Base-by-base conservation (phyloP, 164 flowering plant genomes). In the Magnolia officinalis region DNA sequence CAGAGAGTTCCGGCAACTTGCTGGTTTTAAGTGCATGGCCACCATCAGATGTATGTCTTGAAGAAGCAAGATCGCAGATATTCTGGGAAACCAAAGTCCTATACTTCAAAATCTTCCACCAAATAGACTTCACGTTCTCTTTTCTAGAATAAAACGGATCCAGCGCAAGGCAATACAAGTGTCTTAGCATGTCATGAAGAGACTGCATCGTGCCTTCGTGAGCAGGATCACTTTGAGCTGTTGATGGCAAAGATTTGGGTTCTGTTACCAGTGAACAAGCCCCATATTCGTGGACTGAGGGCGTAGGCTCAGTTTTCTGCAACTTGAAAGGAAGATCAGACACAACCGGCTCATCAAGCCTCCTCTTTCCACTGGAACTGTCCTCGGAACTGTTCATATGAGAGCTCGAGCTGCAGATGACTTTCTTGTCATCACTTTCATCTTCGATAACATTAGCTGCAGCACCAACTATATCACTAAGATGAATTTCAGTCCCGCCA, bases 101-200 rank as follows among this genome's bases (percentile, higher is more conserved):
- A 59, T 26, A 80, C 63, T 29, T 80, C 72, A 80, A 74, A 37
- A 80, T 63, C 45, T 67, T 73, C 66, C 31, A 71, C n/a, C 67
- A 70, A 51, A 73, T 7, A 63, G 74, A 31, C 10, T 8, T 13
- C 20, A 70, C 16, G 59, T 67, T 49, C 72, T 67, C 24, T 61
- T 52, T 4, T 55, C 75, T 72, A 14, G 64, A 68, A 64, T 80
- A 80, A 69, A 80, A 80, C 11, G 82, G 82, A 70, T 80, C 82
- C 76, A 80, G 51, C 50, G 79, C 79, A 77, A 80, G 82, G 64
- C 74, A 64, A 67, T 65, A 45, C 49, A 80, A 70, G 71, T 80
- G 78, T 23, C 24, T 69, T 50, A 80, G 13, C 23, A 74, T 37
- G 2, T 77, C 80, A 77, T 1, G 58, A 20, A 80, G 52, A 55